phyloP scores from a whole-genome alignment of 2,329 filamentous ascomycete species.

The Ampelomyces quisqualis region DNA sequence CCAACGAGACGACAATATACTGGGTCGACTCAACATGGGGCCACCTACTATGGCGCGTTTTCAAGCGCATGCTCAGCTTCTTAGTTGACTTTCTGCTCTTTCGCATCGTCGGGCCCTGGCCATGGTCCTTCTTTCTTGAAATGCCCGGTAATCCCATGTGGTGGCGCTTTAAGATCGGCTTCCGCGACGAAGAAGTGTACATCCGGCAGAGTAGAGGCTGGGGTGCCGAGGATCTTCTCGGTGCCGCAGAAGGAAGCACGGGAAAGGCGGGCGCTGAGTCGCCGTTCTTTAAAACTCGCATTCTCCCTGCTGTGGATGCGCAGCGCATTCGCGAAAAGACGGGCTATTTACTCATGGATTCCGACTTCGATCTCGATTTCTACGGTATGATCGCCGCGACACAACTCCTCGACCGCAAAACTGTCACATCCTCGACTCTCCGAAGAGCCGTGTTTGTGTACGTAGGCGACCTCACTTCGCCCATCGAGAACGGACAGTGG shows the following conservation, averaged over 20 bases:
- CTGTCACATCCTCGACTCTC: conserved; percentile 64
- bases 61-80: conserved; percentile 64
- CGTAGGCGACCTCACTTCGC: conserved; percentile 21
- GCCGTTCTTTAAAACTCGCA: conserved; percentile 59
- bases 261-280: conserved; percentile 55
- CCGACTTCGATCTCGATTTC: conserved; percentile 87
- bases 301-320: conserved; percentile 69
- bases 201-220: conserved; percentile 75
- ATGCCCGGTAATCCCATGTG: conserved; percentile 63
- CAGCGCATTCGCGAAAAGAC: conserved; percentile 73
- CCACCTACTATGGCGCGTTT: conserved; percentile 59
- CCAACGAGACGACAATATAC: conserved; percentile 67
- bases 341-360: conserved; percentile 82
- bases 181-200: conserved; percentile 76
- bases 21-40: conserved; percentile 55
- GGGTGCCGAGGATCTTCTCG: conserved; percentile 61
- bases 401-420: conserved; percentile 64
- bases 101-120: conserved; percentile 50
- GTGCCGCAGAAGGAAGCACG: conserved; percentile 46
- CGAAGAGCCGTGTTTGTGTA: conserved; percentile 61
- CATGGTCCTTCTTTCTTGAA: conserved; percentile 58
- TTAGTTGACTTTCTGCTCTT: conserved; percentile 67
- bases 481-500: conserved; percentile 62
- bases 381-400: conserved; percentile 74
- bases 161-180: conserved; percentile 76